phyloP scores from a whole-genome alignment of 371 early-diverging fungal genomes.

The Vairimorpha apis region DNA sequence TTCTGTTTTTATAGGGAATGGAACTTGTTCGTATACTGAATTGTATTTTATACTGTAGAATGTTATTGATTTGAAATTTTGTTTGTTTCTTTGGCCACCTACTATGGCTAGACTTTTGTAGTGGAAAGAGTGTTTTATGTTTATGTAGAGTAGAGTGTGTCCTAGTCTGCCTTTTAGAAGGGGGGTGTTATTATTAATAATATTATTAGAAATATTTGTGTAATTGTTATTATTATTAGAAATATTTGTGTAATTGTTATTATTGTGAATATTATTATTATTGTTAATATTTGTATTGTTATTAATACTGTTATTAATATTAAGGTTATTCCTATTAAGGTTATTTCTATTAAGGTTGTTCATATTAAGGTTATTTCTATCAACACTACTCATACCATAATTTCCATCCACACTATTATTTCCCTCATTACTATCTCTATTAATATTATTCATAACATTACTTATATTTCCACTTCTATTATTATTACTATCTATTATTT shows the following conservation, averaged over 20 bases:
- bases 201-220: too few species aligned
- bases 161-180: constrained; percentile 32
- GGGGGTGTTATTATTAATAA: too few species aligned
- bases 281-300: too few species aligned
- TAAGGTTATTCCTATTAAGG: too few species aligned
- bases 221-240: too few species aligned
- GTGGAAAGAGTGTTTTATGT: constrained; percentile 4
- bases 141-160: constrained; percentile 21
- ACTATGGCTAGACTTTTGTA: constrained; percentile 19
- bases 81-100: constrained; percentile 35
- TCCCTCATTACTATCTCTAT: constrained; percentile 1
- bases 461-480: too few species aligned
- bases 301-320: too few species aligned
- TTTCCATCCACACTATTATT: neutral
- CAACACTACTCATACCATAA: neutral
- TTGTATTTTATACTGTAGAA: constrained; percentile 26
- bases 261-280: too few species aligned
- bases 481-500: too few species aligned
- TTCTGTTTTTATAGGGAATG: constrained; percentile 13
- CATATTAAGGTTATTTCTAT: constrained; percentile 2
- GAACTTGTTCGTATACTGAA: constrained; percentile 18
- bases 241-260: too few species aligned
- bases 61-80: constrained; percentile 14
- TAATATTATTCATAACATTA: neutral
- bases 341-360: too few species aligned